These are phyloP conservation scores for Myriosclerotinia curreyana DNA, from an alignment of 2,329 filamentous ascomycete genomes.

Conservation along the genomic window DNA sequence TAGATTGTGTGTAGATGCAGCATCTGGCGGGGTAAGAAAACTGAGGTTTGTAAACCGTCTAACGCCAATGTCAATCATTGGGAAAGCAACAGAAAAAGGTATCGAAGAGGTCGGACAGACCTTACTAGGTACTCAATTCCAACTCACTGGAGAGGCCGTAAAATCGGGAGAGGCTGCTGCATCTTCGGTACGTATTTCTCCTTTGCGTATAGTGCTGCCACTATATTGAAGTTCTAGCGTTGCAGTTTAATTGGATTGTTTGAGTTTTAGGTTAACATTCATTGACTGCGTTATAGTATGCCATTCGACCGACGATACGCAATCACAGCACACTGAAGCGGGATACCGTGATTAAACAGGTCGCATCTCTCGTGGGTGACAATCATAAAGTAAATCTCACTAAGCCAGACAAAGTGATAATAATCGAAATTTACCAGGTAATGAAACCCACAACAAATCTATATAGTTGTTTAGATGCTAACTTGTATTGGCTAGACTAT, in stretches of 20 bases:
- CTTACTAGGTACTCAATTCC: slow-evolving; percentile 63
- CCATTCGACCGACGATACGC: slow-evolving; percentile 75
- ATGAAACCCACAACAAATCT: background rate
- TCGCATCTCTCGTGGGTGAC: slow-evolving; percentile 50
- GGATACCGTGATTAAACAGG: slow-evolving; percentile 65
- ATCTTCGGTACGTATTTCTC: slow-evolving; percentile 23
- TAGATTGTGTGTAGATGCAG: slow-evolving; percentile 55
- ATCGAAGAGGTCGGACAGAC: slow-evolving; percentile 61
- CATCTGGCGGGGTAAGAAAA: slow-evolving; percentile 46
- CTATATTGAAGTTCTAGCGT: slow-evolving; percentile 12
- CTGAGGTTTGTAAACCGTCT: slow-evolving; percentile 60
- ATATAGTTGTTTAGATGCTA: slow-evolving; percentile 22
- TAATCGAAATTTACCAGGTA: slow-evolving; percentile 80
- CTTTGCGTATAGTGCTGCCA: slow-evolving; percentile 18
- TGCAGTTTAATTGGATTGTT: slow-evolving; percentile 13
- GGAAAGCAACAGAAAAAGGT: slow-evolving; percentile 67
- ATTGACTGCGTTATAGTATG: slow-evolving; percentile 58
- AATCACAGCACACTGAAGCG: slow-evolving; percentile 69
- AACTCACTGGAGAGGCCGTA: slow-evolving; percentile 40
- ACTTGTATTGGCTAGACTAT: slow-evolving; percentile 53
- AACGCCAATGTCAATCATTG: slow-evolving; percentile 51
- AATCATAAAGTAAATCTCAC: slow-evolving; percentile 76
- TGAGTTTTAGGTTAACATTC: background rate
- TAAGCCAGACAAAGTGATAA: slow-evolving; percentile 72
- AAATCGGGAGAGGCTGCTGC: slow-evolving; percentile 28